Evolutionary conservation across 345 rosid genomes (phyloP), one percentile per base, ranked within the genome.

Genomic region (Eutrema japonicum): DNA sequence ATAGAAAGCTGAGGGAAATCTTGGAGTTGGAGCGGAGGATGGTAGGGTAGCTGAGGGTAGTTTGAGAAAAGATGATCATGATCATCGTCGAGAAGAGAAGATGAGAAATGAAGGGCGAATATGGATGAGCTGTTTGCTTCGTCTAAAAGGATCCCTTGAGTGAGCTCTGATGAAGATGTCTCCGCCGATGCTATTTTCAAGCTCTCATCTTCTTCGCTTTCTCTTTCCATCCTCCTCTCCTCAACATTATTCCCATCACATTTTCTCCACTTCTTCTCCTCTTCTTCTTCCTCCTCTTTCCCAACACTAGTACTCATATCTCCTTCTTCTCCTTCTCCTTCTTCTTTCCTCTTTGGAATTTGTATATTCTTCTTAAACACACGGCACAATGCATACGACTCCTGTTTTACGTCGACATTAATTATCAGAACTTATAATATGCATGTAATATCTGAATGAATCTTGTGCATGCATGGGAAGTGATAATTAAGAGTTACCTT

Each of bases 361-460:
- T 84, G 88, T 61, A 80, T 75, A 14, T 79, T 76, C 82, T 89
- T 89, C 82, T 78, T 87, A 83, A 89, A 89, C 63, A 89, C 83
- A 2, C 95, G 91, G 67, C 95, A 89, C 35, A 89, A 77, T 64
- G 95, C 89, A 60, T 84, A 89, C 6, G 87, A 89, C 80, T 89
- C 95, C 92, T 89, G 77, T 35, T 49, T 54, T 29, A 26, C 5
- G 2, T 42, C 52, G 36, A 18, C 22, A 55, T 42, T 71, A 14
- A 55, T 42, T 71, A 14, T 42, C 70, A 55, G 3, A 18, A 36
- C 33, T 38, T 10, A 18, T 59, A n/a, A n/a, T n/a, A n/a, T n/a
- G n/a, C n/a, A 18, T 10, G 18, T 47, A 11, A 4, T 52, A 32
- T 30, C 7, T 30, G 6, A 27, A 61, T 61, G 38, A n/a, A 33